Percentiles rank a stretch among this genome's conserved stretches.
Conservation (phyloP, 495 filamentous ascomycete species). For the Penicillium flavigenum region DNA sequence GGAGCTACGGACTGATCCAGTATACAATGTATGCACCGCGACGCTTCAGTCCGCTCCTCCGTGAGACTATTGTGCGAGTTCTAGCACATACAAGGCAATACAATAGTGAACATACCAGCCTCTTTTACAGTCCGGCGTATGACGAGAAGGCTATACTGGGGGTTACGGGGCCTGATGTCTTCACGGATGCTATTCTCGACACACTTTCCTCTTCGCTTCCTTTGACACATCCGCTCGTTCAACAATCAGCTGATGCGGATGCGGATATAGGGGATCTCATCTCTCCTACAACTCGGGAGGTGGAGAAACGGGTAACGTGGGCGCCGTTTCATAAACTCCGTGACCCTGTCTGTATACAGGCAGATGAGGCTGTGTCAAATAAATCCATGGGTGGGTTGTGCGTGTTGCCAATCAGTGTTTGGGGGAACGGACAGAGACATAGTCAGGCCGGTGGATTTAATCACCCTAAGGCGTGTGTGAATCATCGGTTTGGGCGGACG, state of each 20-base stretch:
- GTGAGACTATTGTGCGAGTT: conserved; percentile 39
- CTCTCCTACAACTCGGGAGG: background rate
- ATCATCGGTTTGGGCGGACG: conserved; percentile 39
- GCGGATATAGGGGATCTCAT: conserved; percentile 28
- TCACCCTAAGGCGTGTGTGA: conserved; percentile 37
- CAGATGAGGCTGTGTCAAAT: conserved; percentile 19
- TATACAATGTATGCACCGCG: conserved; percentile 43
- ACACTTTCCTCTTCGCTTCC: conserved; percentile 36
- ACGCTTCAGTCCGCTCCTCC: conserved; percentile 41
- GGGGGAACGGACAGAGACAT: conserved; percentile 48
- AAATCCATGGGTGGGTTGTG: conserved; percentile 38
- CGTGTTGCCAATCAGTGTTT: conserved; percentile 44
- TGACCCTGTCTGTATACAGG: conserved; percentile 37
- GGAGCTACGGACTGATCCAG: conserved; percentile 43
- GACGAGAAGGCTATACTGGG: conserved; percentile 34
- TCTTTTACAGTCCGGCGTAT: conserved; percentile 17
- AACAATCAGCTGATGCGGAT: conserved; percentile 31
- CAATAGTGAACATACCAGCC: conserved; percentile 17
- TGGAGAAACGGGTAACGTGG: conserved; percentile 39
- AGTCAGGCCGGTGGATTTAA: conserved; percentile 36
- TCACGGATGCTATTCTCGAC: conserved; percentile 45
- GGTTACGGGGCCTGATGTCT: conserved; percentile 42
- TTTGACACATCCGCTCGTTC: conserved; percentile 29
- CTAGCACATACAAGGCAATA: conserved; percentile 38
- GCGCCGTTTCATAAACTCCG: conserved; percentile 41